These are phyloP conservation scores for Sporothrix luriei DNA, from an alignment of 2,329 filamentous ascomycete species.

Conservation along the genomic window DNA sequence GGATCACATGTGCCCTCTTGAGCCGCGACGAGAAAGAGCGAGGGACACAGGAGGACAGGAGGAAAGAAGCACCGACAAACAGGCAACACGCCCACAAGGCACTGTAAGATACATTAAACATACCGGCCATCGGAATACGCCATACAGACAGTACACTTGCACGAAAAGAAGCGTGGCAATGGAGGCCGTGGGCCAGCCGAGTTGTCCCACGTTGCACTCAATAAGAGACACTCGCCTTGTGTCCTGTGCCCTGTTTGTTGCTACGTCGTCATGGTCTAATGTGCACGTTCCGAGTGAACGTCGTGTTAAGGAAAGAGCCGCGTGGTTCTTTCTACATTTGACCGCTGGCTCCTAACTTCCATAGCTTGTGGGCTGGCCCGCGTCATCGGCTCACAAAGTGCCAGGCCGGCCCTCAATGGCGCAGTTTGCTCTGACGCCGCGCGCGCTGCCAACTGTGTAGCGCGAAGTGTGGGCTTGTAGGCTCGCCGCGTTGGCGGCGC, in stretches of 20 bases:
- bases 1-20: not conserved
- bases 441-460: not conserved
- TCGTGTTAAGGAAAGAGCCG: not conserved
- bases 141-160: not conserved
- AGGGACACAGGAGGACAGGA: not conserved
- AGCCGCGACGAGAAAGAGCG: not conserved
- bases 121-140: not conserved
- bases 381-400: not conserved
- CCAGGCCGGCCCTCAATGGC: not conserved
- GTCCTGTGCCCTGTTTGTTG: not conserved
- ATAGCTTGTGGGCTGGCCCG: constrained; percentile 13
- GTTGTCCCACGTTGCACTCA: constrained; percentile 22
- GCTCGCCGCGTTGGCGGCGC: constrained; percentile 13
- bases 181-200: constrained; percentile 11
- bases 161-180: constrained; percentile 21
- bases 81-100: not conserved
- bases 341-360: not conserved
- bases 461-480: constrained; percentile 1
- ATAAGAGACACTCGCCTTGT: constrained; percentile 2
- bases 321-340: constrained; percentile 9
- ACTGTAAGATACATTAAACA: not conserved
- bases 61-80: constrained; percentile 17
- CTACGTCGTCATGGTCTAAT: not conserved
- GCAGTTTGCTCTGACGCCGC: constrained; percentile 16
- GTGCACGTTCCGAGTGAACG: constrained; percentile 1